Evolutionary conservation across 306 rosid genomes (phyloP).

Genomic region (Quercus robur): DNA sequence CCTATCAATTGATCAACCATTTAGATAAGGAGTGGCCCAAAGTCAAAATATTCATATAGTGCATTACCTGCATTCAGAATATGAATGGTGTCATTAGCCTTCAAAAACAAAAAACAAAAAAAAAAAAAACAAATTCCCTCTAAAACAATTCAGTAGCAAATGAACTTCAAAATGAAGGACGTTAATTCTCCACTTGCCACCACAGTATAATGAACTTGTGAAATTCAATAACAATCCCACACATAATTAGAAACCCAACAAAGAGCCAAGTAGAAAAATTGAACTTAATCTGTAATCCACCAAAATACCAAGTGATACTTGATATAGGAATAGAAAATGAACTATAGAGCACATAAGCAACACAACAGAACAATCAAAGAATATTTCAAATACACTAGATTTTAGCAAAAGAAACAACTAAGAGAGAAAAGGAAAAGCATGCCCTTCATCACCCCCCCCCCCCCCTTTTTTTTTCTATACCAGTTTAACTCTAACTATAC

Average conservation of each 20-base stretch:
- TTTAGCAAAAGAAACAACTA: neutral
- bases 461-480: neutral
- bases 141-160: neutral
- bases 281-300: neutral
- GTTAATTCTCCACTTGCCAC: too few relatives aligned
- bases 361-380: too few relatives aligned
- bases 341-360: too few relatives aligned
- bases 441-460: neutral
- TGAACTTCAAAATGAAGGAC: too few relatives aligned
- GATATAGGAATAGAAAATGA: too few relatives aligned
- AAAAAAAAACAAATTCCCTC: neutral
- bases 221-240: too few relatives aligned
- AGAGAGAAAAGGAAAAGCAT: neutral
- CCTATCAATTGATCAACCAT: neutral
- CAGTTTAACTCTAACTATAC: too few relatives aligned
- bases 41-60: neutral
- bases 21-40: neutral
- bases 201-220: neutral
- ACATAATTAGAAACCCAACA: neutral
- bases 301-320: neutral
- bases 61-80: neutral
- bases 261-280: neutral
- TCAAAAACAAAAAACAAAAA: neutral
- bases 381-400: too few relatives aligned
- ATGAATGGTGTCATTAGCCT: neutral